Percentiles rank a stretch among this genome's conserved stretches.
These are phyloP conservation scores for Brassica carinata DNA, from an alignment of 345 rosid species.

Conservation along the genomic window DNA sequence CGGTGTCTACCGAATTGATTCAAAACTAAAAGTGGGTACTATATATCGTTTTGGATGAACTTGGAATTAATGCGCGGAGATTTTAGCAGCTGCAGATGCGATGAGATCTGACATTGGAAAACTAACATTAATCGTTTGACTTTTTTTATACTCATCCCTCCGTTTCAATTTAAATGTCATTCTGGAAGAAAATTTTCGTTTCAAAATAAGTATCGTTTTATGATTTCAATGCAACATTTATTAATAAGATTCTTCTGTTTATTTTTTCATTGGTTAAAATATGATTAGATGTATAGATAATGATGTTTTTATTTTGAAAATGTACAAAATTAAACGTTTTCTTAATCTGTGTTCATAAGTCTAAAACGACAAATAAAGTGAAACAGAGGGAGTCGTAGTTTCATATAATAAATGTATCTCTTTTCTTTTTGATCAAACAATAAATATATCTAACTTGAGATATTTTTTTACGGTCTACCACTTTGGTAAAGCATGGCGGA, in stretches of 20 bases:
- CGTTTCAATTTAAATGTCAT: too few species aligned
- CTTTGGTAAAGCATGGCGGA: not conserved
- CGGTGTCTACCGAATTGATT: not conserved
- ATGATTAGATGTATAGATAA: too few species aligned
- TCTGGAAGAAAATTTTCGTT: too few species aligned
- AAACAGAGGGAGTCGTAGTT: not conserved
- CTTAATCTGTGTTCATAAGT: too few species aligned
- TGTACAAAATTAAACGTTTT: too few species aligned
- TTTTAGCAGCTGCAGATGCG: conserved; percentile 1
- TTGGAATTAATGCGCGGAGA: conserved; percentile 1
- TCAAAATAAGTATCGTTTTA: too few species aligned
- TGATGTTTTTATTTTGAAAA: too few species aligned
- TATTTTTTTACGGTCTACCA: not conserved
- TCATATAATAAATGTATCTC: conserved; percentile 21
- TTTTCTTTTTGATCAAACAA: not conserved
- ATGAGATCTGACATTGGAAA: conserved; percentile 38
- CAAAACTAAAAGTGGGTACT: not conserved
- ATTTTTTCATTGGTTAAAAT: too few species aligned
- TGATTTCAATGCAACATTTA: too few species aligned
- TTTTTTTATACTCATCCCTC: not conserved
- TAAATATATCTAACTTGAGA: conserved; percentile 18
- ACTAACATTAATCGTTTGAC: not conserved
- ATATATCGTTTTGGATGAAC: not conserved
- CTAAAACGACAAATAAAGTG: too few species aligned
- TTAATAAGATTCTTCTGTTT: too few species aligned